Base-by-base conservation (phyloP, 2,329 filamentous ascomycete species). In the Claviceps sp. region DNA sequence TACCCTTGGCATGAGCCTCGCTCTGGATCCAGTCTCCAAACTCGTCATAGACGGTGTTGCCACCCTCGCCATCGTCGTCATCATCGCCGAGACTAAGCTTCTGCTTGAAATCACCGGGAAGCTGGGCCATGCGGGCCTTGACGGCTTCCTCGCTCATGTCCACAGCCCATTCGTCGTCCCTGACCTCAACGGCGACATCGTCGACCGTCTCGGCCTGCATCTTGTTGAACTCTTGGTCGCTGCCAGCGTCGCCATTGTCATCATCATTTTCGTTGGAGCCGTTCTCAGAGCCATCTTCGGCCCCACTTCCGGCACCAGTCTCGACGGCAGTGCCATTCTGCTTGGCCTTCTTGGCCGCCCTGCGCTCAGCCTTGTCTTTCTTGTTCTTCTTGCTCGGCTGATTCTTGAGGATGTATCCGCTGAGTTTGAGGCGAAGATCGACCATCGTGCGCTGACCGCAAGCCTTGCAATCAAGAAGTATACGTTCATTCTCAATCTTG, bases 381-480 rank as follows among this genome's bases (percentile, higher is more conserved):
- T 96, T 96, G 71, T 89, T 89, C 76, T 95, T 95, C 72, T 81
- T 83, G 55, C 48, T 54, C 62, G 88, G 85, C 69, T 89, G 84
- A 68, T 93, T 94, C 81, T 97, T 97, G 68, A 97, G 74, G 68
- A 98, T 96, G 77, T 95, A 98, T 57, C 88, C 87, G 70, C 87
- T 94, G 59, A 98, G 84, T 79, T 98, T 98, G 69, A 95, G 82
- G 65, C 90, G 89, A 59, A 90, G 77, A 64, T 97, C 91, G 52
- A 95, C 91, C 57, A 93, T 85, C 59, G 86, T 86, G 65, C 89
- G 89, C 72, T 95, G 87, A 66, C 93, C 93, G 67, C 93, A 98
- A 57, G 93, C 93, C 76, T 98, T 98, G 85, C 93, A 98, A 73
- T 98, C 93, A 60, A 97, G 83, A 57, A 88, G 72, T 69, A 98